phyloP scores from a whole-genome alignment of 768 basidiomycete genomes.

The Podaxis rugospora region DNA sequence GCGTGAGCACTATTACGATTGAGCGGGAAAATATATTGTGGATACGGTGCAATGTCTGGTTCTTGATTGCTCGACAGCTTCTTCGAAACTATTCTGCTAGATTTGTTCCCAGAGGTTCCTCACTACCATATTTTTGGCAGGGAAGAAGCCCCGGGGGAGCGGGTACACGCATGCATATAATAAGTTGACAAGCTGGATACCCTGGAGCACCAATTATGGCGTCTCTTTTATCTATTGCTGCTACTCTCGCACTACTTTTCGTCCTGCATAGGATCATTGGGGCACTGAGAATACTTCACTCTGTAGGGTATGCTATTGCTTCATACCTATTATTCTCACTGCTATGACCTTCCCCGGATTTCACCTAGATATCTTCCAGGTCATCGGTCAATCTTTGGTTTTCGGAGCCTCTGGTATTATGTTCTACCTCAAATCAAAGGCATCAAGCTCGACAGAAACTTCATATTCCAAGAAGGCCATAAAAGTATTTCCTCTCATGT shows the following conservation, averaged over 20 bases:
- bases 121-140: not conserved
- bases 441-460: constrained; percentile 27
- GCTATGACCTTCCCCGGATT: not conserved
- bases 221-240: not conserved
- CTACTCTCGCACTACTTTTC: not conserved
- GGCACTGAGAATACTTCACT: constrained; percentile 8
- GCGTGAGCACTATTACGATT: constrained; percentile 10
- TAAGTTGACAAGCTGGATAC: not conserved
- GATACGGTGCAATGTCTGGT: not conserved
- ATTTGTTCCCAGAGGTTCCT: not conserved
- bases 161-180: too few species aligned
- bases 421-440: constrained; percentile 24
- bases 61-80: too few species aligned
- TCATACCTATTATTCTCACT: not conserved
- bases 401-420: constrained; percentile 19
- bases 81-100: not conserved
- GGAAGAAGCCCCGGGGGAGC: not conserved
- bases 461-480: constrained; percentile 26
- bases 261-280: constrained; percentile 2
- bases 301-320: constrained; percentile 23
- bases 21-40: not conserved
- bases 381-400: constrained; percentile 24
- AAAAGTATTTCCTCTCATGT: constrained; percentile 17
- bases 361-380: constrained; percentile 29
- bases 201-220: not conserved